Evolutionary conservation across 768 basidiomycete genomes (phyloP).

Genomic region (Amanita brunnescens): DNA sequence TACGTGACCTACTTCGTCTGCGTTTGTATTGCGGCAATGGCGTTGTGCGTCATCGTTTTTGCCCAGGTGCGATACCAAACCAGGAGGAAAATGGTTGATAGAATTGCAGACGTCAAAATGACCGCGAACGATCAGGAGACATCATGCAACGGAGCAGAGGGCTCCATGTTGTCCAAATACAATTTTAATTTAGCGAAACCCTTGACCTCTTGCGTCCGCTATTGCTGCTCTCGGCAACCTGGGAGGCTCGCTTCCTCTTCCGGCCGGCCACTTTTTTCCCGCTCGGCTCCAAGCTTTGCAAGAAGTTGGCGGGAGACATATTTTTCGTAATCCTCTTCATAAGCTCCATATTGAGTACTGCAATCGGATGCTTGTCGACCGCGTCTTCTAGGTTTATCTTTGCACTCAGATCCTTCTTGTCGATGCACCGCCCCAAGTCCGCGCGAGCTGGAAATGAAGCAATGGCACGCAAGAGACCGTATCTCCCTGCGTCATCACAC

Average conservation of each 20-base stretch:
- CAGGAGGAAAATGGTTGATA: too few relatives aligned
- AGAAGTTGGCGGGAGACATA: conserved; percentile 27
- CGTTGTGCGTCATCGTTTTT: too few relatives aligned
- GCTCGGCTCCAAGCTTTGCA: conserved; percentile 21
- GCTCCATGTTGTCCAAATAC: too few relatives aligned
- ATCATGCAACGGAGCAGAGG: too few relatives aligned
- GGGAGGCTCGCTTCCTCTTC: conserved; percentile 10
- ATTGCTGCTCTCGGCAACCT: background rate
- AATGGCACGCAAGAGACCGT: conserved; percentile 32
- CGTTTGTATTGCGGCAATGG: too few relatives aligned
- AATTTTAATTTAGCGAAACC: background rate
- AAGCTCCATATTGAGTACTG: conserved; percentile 29
- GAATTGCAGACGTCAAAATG: too few relatives aligned
- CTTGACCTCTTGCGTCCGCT: background rate
- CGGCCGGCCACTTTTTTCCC: background rate
- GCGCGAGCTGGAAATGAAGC: conserved; percentile 33
- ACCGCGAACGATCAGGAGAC: too few relatives aligned
- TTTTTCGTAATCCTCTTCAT: conserved; percentile 29
- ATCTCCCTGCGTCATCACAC: conserved; percentile 29
- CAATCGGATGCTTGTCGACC: conserved; percentile 32
- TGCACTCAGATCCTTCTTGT: background rate
- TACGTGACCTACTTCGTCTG: too few relatives aligned
- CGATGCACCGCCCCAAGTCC: conserved; percentile 25
- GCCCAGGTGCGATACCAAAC: too few relatives aligned
- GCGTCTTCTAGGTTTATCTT: conserved; percentile 24